A percentile compares a stretch with the other conserved stretches of the same genome.
These are phyloP conservation scores for Paracoccidioides lutzii DNA, from an alignment of 2,329 filamentous ascomycete genomes.

Conservation along the genomic window DNA sequence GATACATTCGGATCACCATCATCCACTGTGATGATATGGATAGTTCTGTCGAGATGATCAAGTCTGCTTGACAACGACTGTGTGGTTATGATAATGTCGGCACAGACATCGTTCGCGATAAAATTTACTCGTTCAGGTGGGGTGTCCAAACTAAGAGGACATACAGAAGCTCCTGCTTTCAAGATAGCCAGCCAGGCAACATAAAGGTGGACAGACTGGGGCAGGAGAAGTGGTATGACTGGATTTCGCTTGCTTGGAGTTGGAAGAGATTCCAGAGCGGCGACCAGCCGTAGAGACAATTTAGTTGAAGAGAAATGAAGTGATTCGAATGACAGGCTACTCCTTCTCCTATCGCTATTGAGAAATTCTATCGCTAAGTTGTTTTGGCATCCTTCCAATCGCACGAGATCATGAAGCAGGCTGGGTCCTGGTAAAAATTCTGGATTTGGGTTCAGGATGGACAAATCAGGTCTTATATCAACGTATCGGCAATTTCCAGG, in stretches of 20 bases:
- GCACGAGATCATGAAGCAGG: slow-evolving; percentile 52
- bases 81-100: slow-evolving; percentile 55
- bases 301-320: slow-evolving; percentile 47
- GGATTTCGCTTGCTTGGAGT: slow-evolving; percentile 5
- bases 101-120: slow-evolving; percentile 64
- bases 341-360: slow-evolving; percentile 33
- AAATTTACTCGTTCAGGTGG: slow-evolving; percentile 67
- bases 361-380: slow-evolving; percentile 53
- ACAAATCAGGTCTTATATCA: slow-evolving; percentile 25
- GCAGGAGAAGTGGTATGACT: slow-evolving; percentile 63
- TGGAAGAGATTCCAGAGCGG: slow-evolving; percentile 16
- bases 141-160: slow-evolving; percentile 66
- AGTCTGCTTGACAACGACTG: slow-evolving; percentile 14
- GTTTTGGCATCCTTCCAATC: slow-evolving; percentile 22
- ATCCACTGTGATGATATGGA: slow-evolving; percentile 21
- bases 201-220: slow-evolving; percentile 67
- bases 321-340: slow-evolving; percentile 46
- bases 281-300: slow-evolving; percentile 41
- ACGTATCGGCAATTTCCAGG: background rate
- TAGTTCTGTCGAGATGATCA: slow-evolving; percentile 10
- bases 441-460: slow-evolving; percentile 47
- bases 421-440: slow-evolving; percentile 40
- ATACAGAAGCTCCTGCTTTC: slow-evolving; percentile 74
- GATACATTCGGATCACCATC: slow-evolving; percentile 23
- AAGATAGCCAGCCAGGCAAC: slow-evolving; percentile 63